A percentile compares a stretch with the other conserved stretches of the same genome.
Conservation (phyloP, 1,284 basidiomycete species). For the Ganoderma leucocontextum region DNA sequence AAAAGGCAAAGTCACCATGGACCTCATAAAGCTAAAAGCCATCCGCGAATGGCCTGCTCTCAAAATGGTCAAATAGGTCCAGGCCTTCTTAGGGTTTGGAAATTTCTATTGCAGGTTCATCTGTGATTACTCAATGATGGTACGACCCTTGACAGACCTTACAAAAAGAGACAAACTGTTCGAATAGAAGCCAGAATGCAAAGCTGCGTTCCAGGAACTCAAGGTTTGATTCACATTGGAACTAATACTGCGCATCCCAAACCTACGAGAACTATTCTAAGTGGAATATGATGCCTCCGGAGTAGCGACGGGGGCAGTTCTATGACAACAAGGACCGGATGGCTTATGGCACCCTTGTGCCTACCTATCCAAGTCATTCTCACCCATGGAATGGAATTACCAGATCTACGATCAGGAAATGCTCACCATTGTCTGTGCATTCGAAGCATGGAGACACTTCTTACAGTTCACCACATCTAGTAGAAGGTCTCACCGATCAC, state of each 20-base stretch:
- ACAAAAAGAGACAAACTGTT: conserved; percentile 38
- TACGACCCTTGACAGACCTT: conserved; percentile 28
- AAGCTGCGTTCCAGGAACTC: conserved; percentile 41
- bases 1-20: too few relatives aligned
- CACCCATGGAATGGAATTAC: too few relatives aligned
- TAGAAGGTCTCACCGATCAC: conserved; percentile 47
- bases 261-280: conserved; percentile 25
- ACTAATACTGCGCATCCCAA: conserved; percentile 31
- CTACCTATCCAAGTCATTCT: too few relatives aligned
- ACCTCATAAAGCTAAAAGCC: too few relatives aligned
- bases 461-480: conserved; percentile 26
- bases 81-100: too few relatives aligned
- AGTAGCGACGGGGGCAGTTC: background rate
- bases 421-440: conserved; percentile 45
- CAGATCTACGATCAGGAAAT: conserved; percentile 59
- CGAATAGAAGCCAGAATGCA: conserved; percentile 31
- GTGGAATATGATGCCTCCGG: conserved; percentile 36
- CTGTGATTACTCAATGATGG: too few relatives aligned
- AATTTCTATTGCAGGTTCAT: too few relatives aligned
- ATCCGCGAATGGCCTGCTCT: too few relatives aligned
- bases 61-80: too few relatives aligned
- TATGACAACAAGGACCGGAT: too few relatives aligned
- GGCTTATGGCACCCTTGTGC: too few relatives aligned
- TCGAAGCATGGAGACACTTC: conserved; percentile 45
- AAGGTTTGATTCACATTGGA: conserved; percentile 42